Base-by-base conservation (phyloP, 73 alveolate genomes). In the Paramecium octaurelia region DNA sequence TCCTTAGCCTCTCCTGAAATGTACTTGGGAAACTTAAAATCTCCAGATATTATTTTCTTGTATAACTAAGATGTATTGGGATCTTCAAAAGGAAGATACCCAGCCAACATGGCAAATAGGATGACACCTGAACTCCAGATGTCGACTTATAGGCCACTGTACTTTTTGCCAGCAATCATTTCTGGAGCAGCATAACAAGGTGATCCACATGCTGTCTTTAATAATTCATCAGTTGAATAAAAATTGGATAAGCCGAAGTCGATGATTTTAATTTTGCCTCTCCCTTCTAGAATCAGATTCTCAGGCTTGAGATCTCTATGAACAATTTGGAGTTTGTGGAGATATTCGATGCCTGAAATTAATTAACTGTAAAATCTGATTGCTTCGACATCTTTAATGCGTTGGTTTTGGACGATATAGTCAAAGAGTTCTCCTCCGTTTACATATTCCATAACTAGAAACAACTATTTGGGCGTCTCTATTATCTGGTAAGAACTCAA, bases 111-210 rank as follows among this genome's bases (percentile, higher is more conserved):
- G 11, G 99, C 99, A 95, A 85, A 96, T 48, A 96, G 85, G 18
- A 96, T 95, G 6, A 96, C 98, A 16, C 99, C 99, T 29, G 97
- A 93, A n/a, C 97, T 92, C 98, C 99, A 96, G 27, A 96, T 86
- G 90, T 96, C 99, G 21, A 96, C 95, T 57, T 76, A 57, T 8
- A 93, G 83, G 18, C 98, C 98, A 90, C 93, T 42, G 48, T 96
- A 96, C 77, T 94, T 58, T 76, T 96, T 95, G 16, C 99, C 99
- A 7, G 98, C 97, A 40, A 96, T 96, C 99, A 96, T 96, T 93
- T 98, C 99, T 1, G 99, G 99, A 70, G 99, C 99, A 21, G 99
- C 99, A 94, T 98, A 98, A 86, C 99, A 98, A 8, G 99, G 99
- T 36, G 98, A 94, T 9, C 99, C 99, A 94, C 99, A 98, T 16